Evolutionary conservation across 306 rosid genomes (phyloP), one percentile per base, ranked within the genome.

Genomic region (Fragaria ananassa): DNA sequence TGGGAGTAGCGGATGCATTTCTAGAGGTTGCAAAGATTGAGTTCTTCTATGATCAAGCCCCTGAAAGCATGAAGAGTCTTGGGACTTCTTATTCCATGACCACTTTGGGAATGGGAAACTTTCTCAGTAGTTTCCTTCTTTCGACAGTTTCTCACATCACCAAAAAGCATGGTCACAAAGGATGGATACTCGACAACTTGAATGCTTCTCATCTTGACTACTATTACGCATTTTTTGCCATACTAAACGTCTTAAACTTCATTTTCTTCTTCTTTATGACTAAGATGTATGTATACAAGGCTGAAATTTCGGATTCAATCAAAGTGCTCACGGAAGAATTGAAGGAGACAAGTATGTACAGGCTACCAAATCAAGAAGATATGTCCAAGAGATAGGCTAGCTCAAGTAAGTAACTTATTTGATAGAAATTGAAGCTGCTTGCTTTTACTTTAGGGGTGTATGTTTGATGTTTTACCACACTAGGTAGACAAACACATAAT

Each of bases 1-100:
- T 92, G 86, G 97, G 98, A 25, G 85, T 82, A 31, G 93, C 96
- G 0, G 96, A 92, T 81, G 92, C 96, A 8, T 95, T 92, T 73
- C 54, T 88, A 10, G 96, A 91, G 75, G 91, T 91, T 68, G 97
- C 96, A 7, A 90, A 87, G 80, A 70, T 95, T 14, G 98, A 95
- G 54, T 95, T 95, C 73, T 95, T 95, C 85, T 92, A 95, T 44
- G 98, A 95, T 46, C 98, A 95, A 67, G 93, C 96, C 34, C 98
- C 97, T 0, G 96, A 89, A 72, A 84, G 80, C n/a, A 92, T 92
- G 96, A 91, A 92, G 76, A 91, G 96, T 37, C 89, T 92, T 51
- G 96, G 98, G 57, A 92, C 96, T 60, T 91, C 97, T 0, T 92
- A 84, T 57, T 62, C 88, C 81, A 89, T 83, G 56, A 93, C 96